Percentiles rank a stretch among this genome's conserved stretches.
phyloP scores from a whole-genome alignment of 2,329 filamentous ascomycete genomes.

The Cladobotryum protrusum region DNA sequence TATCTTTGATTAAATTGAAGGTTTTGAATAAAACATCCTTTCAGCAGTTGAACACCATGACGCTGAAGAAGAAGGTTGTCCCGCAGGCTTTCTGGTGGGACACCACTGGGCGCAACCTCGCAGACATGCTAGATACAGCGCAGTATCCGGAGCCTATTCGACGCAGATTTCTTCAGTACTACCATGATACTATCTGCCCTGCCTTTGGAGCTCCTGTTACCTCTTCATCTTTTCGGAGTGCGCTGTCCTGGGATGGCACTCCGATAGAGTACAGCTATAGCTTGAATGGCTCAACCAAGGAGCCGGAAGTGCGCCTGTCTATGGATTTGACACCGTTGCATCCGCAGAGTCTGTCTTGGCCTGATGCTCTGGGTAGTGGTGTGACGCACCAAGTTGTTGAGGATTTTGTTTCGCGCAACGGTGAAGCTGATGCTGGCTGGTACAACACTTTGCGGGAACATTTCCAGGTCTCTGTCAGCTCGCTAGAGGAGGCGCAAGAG shows the following conservation, averaged over 20 bases:
- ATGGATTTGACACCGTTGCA: neutral
- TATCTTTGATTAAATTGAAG: no score
- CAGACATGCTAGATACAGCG: neutral
- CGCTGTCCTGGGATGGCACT: neutral
- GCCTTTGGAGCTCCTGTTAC: neutral
- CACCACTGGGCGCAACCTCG: neutral
- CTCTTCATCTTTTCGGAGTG: neutral
- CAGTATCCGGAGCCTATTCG: neutral
- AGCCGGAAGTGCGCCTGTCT: neutral
- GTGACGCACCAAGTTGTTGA: neutral
- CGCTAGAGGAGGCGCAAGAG: neutral
- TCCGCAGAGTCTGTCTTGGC: neutral
- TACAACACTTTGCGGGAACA: neutral
- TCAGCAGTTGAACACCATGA: no score
- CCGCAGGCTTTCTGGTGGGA: neutral
- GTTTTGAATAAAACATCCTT: no score
- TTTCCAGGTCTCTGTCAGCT: neutral
- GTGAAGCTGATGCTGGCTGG: neutral
- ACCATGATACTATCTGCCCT: neutral
- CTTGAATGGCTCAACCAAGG: neutral
- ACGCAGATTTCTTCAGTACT: neutral
- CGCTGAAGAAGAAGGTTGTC: no score
- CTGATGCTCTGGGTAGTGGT: neutral
- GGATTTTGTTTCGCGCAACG: neutral
- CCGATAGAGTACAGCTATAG: neutral